A percentile compares a stretch with the other conserved stretches of the same genome.
Conservation (phyloP, 2,329 filamentous ascomycete species). For the Cladosporium sp. region DNA sequence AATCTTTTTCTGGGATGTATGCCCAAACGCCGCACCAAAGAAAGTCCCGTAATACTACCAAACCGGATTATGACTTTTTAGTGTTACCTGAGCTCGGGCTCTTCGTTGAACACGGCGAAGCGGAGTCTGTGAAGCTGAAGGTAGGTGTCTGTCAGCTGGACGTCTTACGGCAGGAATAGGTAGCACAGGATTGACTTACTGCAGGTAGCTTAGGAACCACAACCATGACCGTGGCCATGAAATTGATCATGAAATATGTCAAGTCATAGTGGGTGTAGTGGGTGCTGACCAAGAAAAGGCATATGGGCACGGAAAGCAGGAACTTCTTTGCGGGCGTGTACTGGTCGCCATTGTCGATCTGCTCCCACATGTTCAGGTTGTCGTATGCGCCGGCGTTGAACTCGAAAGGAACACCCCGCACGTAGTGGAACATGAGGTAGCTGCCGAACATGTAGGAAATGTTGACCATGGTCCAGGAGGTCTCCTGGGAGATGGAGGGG, state of each 20-base stretch:
- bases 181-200: slow-evolving; percentile 56
- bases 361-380: slow-evolving; percentile 99
- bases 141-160: slow-evolving; percentile 23
- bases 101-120: slow-evolving; percentile 38
- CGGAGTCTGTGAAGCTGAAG: slow-evolving; percentile 40
- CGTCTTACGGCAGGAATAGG: not conserved
- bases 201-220: slow-evolving; percentile 96
- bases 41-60: not conserved
- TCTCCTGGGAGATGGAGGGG: slow-evolving; percentile 94
- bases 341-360: slow-evolving; percentile 98
- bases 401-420: slow-evolving; percentile 95
- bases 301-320: slow-evolving; percentile 87
- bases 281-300: slow-evolving; percentile 92
- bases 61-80: not conserved
- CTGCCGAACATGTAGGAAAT: slow-evolving; percentile 99
- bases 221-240: slow-evolving; percentile 85
- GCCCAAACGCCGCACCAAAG: slow-evolving; percentile 21
- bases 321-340: slow-evolving; percentile 99
- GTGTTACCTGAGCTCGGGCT: slow-evolving; percentile 28
- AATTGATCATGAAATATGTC: slow-evolving; percentile 96
- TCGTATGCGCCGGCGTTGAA: slow-evolving; percentile 99
- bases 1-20: slow-evolving; percentile 16
- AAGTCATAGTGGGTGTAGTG: slow-evolving; percentile 99
- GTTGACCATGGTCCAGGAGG: slow-evolving; percentile 97
- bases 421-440: slow-evolving; percentile 99